Evolutionary conservation across 169 alveolate species (phyloP), one percentile per base, ranked within the genome.

Genomic region (Miamiensis avidus): DNA sequence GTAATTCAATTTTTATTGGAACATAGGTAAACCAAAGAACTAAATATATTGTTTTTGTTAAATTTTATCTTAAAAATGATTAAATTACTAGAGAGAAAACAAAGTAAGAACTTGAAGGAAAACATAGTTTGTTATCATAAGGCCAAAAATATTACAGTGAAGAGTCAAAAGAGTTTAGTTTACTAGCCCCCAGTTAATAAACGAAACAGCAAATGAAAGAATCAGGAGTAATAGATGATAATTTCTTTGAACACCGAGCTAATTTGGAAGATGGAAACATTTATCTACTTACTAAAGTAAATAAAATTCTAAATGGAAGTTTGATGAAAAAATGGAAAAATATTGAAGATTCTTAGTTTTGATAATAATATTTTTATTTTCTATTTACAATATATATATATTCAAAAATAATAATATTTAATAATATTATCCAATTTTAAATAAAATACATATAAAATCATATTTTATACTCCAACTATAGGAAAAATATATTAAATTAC

Each of bases 71-170:
- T 29, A 86, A 75, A 78, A 78, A 20, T 74, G 75, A 28, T 81
- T 75, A 75, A 79, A 81, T 81, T 81, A 74, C 25, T 81, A 86
- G 29, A 86, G 81, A 34, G 87, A 86, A 28, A 49, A 65, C 83
- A 29, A 81, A 74, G n/a, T 84, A 86, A 27, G 90, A 86, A 81
- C 81, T 81, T 81, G 75, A 86, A 65, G 49, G 75, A 30, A 86
- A 86, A 27, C 90, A 86, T 73, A 77, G 78, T 6, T 73, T 86
- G 11, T 75, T 86, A 29, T 79, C 75, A 6, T 29, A 86, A 75
- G 87, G 87, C 20, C 64, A 83, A 28, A 86, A 81, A 75, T 86
- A 81, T 81, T 81, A 81, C 25, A 79, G 87, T 26, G 90, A 86
- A 30, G 90, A 86, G 25, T 74, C 84, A 31, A 86, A 81, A 34